phyloP scores from a whole-genome alignment of 495 filamentous ascomycete genomes.

The Hyaloscypha finlandica region DNA sequence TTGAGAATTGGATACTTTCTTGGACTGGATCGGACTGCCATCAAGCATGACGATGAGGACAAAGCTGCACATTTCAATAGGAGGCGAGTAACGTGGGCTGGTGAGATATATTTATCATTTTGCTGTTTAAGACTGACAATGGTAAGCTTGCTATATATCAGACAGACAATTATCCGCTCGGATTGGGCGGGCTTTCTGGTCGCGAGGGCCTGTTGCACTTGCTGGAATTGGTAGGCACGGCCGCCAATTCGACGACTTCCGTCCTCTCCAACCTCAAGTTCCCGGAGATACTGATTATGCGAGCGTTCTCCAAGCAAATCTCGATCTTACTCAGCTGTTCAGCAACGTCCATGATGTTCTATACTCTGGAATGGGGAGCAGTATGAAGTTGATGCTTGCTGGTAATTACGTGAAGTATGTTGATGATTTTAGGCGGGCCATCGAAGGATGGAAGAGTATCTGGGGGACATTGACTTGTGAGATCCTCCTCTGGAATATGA shows the following conservation, averaged over 20 bases:
- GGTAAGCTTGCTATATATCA: constrained; percentile 53
- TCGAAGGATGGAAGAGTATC: constrained; percentile 61
- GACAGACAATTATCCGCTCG: constrained; percentile 63
- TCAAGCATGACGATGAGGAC: constrained; percentile 50
- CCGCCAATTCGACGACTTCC: constrained; percentile 55
- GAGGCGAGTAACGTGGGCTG: constrained; percentile 61
- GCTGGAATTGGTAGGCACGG: constrained; percentile 48
- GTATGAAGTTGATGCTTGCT: constrained; percentile 62
- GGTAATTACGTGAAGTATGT: constrained; percentile 68
- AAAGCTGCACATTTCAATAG: constrained; percentile 49
- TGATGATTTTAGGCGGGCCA: constrained; percentile 62
- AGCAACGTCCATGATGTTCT: constrained; percentile 65
- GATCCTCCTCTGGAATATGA: constrained; percentile 28
- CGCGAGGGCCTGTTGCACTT: constrained; percentile 61
- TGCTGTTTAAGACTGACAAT: neutral
- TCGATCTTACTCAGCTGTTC: constrained; percentile 64
- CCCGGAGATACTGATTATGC: constrained; percentile 62
- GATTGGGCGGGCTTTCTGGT: constrained; percentile 67
- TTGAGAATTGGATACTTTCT: constrained; percentile 63
- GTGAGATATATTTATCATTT: constrained; percentile 14
- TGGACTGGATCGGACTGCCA: constrained; percentile 55
- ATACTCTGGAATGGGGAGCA: constrained; percentile 63
- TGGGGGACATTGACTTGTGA: constrained; percentile 60
- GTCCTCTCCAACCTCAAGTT: constrained; percentile 51
- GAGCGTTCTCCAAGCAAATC: constrained; percentile 59